Evolutionary conservation across 345 rosid genomes (phyloP), one percentile per base, ranked within the genome.

Genomic region (Rhodamnia argentea): DNA sequence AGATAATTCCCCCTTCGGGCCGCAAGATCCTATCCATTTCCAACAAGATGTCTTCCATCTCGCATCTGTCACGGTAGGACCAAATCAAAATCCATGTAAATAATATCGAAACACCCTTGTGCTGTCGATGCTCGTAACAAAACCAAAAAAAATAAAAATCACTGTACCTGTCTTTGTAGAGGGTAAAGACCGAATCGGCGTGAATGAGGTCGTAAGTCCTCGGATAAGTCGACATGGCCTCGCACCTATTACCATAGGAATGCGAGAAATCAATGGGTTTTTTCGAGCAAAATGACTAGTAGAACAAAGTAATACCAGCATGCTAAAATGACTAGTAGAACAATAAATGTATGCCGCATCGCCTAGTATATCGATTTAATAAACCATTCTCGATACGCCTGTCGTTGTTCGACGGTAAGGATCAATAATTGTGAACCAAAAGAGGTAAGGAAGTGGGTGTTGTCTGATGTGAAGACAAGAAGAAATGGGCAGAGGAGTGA

Each of bases 11-110:
- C 51, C 93, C 93, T 85, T 89, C 91, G 2, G 93, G 93, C 84
- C 93, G 82, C 88, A 92, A n/a, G 47, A 92, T 88, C 85, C 93
- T 50, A 84, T 92, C 93, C 90, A 92, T 92, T 89, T 92, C 93
- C 82, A 92, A 52, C 50, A 92, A 86, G 60, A 92, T 88, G 85
- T 89, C 91, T 83, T 87, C 91, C 60, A 84, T 22, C 20, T 87
- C 70, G 64, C 93, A 92, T 83, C 93, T 92, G 89, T 86, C 0
- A 20, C 1, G 37, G 87, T 26, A 56, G 44, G 22, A 29, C 74
- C 62, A 52, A 32, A 76, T 10, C 42, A 13, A 23, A 53, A 24
- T 37, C 74, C 29, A 3, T 13, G 6, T 83, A 57, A 56, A 24
- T 13, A 44, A 44, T 23, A 40, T 20, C 44, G 3, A 26, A 51